Evolutionary conservation across 2,329 filamentous ascomycete species (phyloP), one percentile per base, ranked within the genome.

Genomic region (Claviceps sp.): DNA sequence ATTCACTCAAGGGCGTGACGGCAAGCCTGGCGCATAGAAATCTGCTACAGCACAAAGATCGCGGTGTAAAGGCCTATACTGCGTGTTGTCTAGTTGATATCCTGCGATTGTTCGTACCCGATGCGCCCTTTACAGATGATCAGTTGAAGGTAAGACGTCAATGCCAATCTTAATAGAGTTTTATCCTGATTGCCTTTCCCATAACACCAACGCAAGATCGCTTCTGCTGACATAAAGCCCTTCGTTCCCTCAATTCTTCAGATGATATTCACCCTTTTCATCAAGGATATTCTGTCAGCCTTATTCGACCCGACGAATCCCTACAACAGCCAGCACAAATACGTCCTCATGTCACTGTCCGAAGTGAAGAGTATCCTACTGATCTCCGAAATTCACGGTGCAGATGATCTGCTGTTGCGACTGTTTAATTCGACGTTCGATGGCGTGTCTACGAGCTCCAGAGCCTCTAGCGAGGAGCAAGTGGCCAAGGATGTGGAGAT

Each of bases 351-450:
- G 55, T 96, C 90, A 18, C 78, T 98, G 34, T 84, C 88, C 52
- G 88, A 95, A 59, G 86, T 95, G 60, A 95, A 97, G 74, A 96
- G 89, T 69, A 88, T 98, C 43, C 79, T 97, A 8, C 80, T 98
- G 42, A 78, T 98, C 58, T 86, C 87, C 55, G 93, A 98, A 60
- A 79, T 97, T 41, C 84, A 89, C 26, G 84, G 86, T 52, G 80
- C 87, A 50, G 88, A 95, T 53, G 78, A 81, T 34, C 77, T 97
- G 45, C 81, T 94, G 26, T 72, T 88, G 8, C 80, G 85, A 47
- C 77, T 98, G 4, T 98, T 97, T 68, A 86, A 84, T 26, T 82
- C 80, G 48, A 89, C 91, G 60, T 98, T 98, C 67, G 94, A 98
- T 65, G 88, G 93, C 38, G 81, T 96, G 45, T 90, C 89, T 0